Percentiles rank a stretch among this genome's conserved stretches.
These are phyloP conservation scores for Nitzschia palea DNA, from an alignment of 108 stramenopile species.

Conservation along the genomic window DNA sequence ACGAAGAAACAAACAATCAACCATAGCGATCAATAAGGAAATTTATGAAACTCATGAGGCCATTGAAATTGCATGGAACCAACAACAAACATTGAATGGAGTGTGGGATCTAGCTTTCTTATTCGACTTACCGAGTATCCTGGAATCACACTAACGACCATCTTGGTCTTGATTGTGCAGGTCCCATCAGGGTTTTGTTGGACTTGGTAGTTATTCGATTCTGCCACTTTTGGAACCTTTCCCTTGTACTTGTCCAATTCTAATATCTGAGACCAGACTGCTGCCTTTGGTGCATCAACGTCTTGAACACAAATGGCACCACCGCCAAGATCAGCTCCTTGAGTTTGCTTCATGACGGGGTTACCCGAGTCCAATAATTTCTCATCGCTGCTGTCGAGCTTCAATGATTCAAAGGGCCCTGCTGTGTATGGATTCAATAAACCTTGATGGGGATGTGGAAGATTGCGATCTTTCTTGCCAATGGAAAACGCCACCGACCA, in stretches of 20 bases:
- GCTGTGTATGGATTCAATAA: slow-evolving; percentile 45
- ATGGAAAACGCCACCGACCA: not conserved
- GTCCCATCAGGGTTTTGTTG: slow-evolving; percentile 42
- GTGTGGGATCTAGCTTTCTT: no score
- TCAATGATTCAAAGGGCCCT: slow-evolving; percentile 46
- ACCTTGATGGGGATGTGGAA: slow-evolving; percentile 49
- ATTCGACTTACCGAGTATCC: slow-evolving; percentile 74
- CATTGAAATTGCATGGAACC: no score
- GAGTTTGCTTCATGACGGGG: slow-evolving; percentile 66
- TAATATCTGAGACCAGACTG: slow-evolving; percentile 76
- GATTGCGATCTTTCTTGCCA: slow-evolving; percentile 31
- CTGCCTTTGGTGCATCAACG: slow-evolving; percentile 61
- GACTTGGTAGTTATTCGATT: slow-evolving; percentile 61
- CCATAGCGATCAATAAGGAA: no score
- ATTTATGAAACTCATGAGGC: no score
- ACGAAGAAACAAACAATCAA: no score
- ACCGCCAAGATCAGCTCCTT: slow-evolving; percentile 30
- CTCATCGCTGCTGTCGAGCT: slow-evolving; percentile 40
- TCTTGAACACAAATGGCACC: slow-evolving; percentile 76
- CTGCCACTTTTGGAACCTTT: slow-evolving; percentile 68
- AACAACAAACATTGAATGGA: no score
- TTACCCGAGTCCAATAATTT: slow-evolving; percentile 38
- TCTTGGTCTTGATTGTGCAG: slow-evolving; percentile 60
- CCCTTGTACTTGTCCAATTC: slow-evolving; percentile 55
- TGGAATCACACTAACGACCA: slow-evolving; percentile 65